Evolutionary conservation across 192 early-diverging fungal genomes (phyloP), one percentile per base, ranked within the genome.

Genomic region (Dissophora ornata): DNA sequence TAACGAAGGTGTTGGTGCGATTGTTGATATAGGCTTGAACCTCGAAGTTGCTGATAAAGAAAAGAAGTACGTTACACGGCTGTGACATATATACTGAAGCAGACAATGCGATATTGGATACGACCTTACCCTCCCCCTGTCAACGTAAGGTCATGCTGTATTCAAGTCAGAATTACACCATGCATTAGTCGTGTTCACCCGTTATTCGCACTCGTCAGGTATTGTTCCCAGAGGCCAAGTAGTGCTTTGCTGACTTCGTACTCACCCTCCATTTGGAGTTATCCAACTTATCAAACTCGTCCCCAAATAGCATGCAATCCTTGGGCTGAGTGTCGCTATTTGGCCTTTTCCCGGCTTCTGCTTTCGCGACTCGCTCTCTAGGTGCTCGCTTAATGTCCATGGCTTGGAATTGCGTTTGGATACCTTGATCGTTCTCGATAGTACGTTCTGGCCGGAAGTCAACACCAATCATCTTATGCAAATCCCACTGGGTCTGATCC

Each of bases 1-100:
- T 56, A 13, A 88, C 85, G 59, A 82, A 90, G 11, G 86, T 86
- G 53, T 90, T 90, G 57, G 79, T 78, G n/a, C 81, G 54, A 45
- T 85, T 85, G 52, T 82, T 82, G 34, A 78, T 79, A 52, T 79
- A 83, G 0, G 45, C 57, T n/a, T 77, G 73, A 5, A 65, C 57
- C 16, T 77, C 73, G 32, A 48, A 62, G 47, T 77, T 67, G 29
- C 61, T 64, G 15, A n/a, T 41, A 19, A n/a, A 26, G 11, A 13
- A 21, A 67, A 28, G 49, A n/a, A 22, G 21, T 47, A 29, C 11
- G 41, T 28, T 16, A n/a, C n/a, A n/a, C n/a, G n/a, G n/a, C n/a
- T n/a, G n/a, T n/a, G n/a, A n/a, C n/a, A n/a, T n/a, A n/a, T n/a
- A n/a, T n/a, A n/a, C n/a, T n/a, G n/a, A n/a, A n/a, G n/a, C n/a